A percentile compares a stretch with the other conserved stretches of the same genome.
Evolutionary conservation across 106 monocot species (phyloP).

Genomic region (Dendrobium nobile): DNA sequence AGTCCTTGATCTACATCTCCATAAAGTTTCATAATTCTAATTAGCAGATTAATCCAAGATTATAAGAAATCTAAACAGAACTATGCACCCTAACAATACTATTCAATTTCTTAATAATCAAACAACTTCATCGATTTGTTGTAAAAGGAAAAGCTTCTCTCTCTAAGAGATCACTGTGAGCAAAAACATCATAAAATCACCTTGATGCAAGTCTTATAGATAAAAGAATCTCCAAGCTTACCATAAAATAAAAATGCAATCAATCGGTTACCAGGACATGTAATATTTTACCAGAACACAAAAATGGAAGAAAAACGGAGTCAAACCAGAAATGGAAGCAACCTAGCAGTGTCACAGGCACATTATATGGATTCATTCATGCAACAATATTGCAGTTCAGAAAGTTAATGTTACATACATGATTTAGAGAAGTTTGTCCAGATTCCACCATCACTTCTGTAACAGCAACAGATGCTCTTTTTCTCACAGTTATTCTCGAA

Average conservation of each 20-base stretch:
- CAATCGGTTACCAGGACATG: neutral
- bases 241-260: neutral
- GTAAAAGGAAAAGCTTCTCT: neutral
- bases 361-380: neutral
- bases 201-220: neutral
- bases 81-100: neutral
- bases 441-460: conserved; percentile 39
- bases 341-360: neutral
- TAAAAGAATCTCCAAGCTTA: neutral
- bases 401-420: conserved; percentile 34
- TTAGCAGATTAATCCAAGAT: neutral
- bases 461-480: conserved; percentile 33
- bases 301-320: neutral
- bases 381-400: neutral
- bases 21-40: neutral
- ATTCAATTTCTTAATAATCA: neutral
- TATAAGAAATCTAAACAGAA: neutral
- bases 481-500: conserved; percentile 78
- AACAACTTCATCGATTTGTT: neutral
- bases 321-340: neutral
- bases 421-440: conserved; percentile 27
- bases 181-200: neutral
- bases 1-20: neutral
- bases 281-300: neutral
- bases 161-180: neutral